These are phyloP conservation scores for Leccinum obscurum DNA, from an alignment of 768 basidiomycete species.

Conservation along the genomic window DNA sequence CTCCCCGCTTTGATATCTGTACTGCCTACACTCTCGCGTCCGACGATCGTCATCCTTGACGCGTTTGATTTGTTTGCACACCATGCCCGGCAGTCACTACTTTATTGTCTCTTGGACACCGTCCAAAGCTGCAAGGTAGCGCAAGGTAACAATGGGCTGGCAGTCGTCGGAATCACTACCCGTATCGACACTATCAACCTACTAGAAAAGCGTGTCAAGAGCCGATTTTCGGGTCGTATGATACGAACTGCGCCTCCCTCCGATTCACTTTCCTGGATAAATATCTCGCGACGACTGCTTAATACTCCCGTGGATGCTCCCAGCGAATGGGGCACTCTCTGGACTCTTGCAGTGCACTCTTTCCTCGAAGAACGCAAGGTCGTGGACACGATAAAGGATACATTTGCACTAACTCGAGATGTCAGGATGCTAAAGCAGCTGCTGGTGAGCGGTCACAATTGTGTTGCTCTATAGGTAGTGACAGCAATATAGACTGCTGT, in stretches of 20 bases:
- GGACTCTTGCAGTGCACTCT: conserved; percentile 56
- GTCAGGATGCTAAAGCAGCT: conserved; percentile 56
- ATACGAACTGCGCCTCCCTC: conserved; percentile 70
- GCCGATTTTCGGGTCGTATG: conserved; percentile 92
- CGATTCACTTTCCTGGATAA: conserved; percentile 49
- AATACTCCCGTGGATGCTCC: conserved; percentile 25
- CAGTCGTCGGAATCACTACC: conserved; percentile 83
- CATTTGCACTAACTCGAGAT: conserved; percentile 62
- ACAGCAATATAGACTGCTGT: conserved; percentile 40
- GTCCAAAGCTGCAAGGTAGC: conserved; percentile 80
- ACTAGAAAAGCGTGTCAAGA: conserved; percentile 96
- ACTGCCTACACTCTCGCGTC: conserved; percentile 76
- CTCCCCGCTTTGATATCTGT: conserved; percentile 73
- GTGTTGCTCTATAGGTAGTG: conserved; percentile 4
- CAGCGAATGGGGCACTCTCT: conserved; percentile 59
- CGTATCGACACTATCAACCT: conserved; percentile 86
- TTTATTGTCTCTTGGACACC: conserved; percentile 95
- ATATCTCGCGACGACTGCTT: conserved; percentile 49
- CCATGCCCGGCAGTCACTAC: conserved; percentile 87
- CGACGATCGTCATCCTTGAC: conserved; percentile 83
- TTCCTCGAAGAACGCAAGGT: conserved; percentile 55
- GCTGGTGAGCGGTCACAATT: conserved; percentile 48
- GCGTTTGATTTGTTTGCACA: conserved; percentile 92
- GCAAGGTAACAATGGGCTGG: conserved; percentile 63
- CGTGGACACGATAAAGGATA: conserved; percentile 50